A percentile compares a stretch with the other conserved stretches of the same genome.
These are phyloP conservation scores for Penicillium mononematosum DNA, from an alignment of 495 filamentous ascomycete species.

Conservation along the genomic window DNA sequence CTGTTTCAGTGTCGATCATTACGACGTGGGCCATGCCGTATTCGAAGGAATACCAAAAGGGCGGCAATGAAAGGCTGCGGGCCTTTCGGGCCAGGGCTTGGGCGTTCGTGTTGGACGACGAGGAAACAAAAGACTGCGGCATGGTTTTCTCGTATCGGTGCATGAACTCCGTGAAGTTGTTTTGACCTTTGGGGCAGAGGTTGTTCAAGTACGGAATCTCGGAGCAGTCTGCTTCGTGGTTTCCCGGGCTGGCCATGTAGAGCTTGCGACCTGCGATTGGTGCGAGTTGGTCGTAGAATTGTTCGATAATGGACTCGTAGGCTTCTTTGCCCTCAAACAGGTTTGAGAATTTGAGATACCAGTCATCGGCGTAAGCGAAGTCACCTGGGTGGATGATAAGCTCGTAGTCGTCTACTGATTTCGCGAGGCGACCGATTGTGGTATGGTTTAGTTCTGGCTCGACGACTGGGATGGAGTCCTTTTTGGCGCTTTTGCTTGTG, in stretches of 20 bases:
- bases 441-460: constrained; percentile 60
- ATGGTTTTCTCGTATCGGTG: constrained; percentile 54
- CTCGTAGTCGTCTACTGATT: constrained; percentile 57
- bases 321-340: constrained; percentile 39
- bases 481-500: constrained; percentile 52
- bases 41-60: constrained; percentile 66
- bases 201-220: constrained; percentile 42
- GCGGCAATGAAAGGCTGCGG: constrained; percentile 50
- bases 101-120: constrained; percentile 47
- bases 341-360: constrained; percentile 43
- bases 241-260: constrained; percentile 57
- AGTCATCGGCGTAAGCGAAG: constrained; percentile 56
- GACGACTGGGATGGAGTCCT: constrained; percentile 51
- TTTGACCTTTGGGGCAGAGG: constrained; percentile 56
- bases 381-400: constrained; percentile 58
- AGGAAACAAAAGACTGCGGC: constrained; percentile 48
- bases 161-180: constrained; percentile 60
- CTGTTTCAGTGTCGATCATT: constrained; percentile 59
- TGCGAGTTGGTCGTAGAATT: constrained; percentile 53
- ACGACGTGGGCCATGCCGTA: constrained; percentile 59
- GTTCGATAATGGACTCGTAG: constrained; percentile 54
- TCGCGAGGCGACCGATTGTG: constrained; percentile 56
- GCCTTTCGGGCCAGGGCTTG: constrained; percentile 49
- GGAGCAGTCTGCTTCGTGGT: constrained; percentile 55
- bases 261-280: constrained; percentile 43